phyloP scores from a whole-genome alignment of 192 early-diverging fungal species.

The Rhizoclosmatium globosum region DNA sequence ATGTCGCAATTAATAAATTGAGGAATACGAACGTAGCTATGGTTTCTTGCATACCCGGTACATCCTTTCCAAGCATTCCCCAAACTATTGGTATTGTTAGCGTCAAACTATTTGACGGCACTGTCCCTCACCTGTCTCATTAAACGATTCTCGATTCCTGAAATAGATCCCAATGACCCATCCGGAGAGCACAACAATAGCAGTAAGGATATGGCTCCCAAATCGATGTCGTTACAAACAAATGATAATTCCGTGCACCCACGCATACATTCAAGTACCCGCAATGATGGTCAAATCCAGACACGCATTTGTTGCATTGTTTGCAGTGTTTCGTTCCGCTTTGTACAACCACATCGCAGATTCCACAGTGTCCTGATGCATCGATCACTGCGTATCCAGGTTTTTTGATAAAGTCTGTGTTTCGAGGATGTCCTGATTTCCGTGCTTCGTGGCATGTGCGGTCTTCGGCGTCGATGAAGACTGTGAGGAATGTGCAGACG shows the following conservation, averaged over 20 bases:
- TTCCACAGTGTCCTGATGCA: neutral
- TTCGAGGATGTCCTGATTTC: neutral
- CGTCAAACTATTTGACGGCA: neutral
- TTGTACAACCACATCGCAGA: neutral
- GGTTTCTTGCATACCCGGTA: neutral
- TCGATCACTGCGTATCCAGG: neutral
- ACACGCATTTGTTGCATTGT: slow-evolving; percentile 21
- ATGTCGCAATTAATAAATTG: neutral
- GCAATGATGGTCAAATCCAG: slow-evolving; percentile 13
- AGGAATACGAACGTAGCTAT: neutral
- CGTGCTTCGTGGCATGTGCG: neutral
- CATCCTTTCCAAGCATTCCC: neutral
- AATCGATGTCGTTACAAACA: neutral
- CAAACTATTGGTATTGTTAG: neutral
- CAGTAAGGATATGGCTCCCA: neutral
- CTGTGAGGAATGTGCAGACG: neutral
- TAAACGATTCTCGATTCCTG: neutral
- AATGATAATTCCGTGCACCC: neutral
- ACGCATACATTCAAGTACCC: slow-evolving; percentile 13
- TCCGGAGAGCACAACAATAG: neutral
- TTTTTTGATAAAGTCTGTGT: neutral
- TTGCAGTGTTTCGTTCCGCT: neutral
- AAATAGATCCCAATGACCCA: neutral
- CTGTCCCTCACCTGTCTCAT: neutral
- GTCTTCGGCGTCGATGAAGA: neutral